phyloP scores from a whole-genome alignment of 2,329 filamentous ascomycete species.

The Alternaria dauci region DNA sequence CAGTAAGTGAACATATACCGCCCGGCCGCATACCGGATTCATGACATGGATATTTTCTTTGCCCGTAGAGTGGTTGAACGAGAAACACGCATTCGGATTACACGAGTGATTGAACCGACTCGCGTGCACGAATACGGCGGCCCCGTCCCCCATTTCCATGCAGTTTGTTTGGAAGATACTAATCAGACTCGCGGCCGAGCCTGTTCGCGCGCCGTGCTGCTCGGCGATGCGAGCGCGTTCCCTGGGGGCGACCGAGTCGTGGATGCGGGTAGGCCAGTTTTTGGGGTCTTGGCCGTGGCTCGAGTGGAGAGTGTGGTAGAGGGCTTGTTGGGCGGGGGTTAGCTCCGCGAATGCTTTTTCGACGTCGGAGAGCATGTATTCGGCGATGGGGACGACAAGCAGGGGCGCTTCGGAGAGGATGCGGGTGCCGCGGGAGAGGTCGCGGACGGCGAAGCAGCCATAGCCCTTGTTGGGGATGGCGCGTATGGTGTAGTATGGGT shows the following conservation, averaged over 20 bases:
- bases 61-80: slow-evolving; percentile 43
- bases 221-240: slow-evolving; percentile 41
- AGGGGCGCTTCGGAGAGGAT: slow-evolving; percentile 54
- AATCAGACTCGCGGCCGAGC: slow-evolving; percentile 28
- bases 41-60: slow-evolving; percentile 48
- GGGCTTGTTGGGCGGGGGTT: slow-evolving; percentile 22
- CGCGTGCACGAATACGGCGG: slow-evolving; percentile 48
- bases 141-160: slow-evolving; percentile 46
- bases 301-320: slow-evolving; percentile 43
- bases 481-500: slow-evolving; percentile 43
- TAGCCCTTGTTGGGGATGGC: slow-evolving; percentile 52
- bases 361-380: slow-evolving; percentile 48
- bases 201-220: slow-evolving; percentile 43
- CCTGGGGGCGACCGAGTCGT: slow-evolving; percentile 21
- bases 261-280: slow-evolving; percentile 39
- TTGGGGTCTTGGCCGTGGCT: slow-evolving; percentile 37
- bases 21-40: slow-evolving; percentile 32
- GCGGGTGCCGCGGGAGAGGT: slow-evolving; percentile 49
- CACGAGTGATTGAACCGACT: slow-evolving; percentile 55
- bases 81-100: slow-evolving; percentile 51
- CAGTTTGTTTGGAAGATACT: slow-evolving; percentile 55
- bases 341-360: slow-evolving; percentile 34
- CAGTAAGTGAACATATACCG: no score
- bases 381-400: slow-evolving; percentile 41
- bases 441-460: slow-evolving; percentile 52